Conservation (phyloP, 768 basidiomycete species). For the Boletus huronensis region DNA sequence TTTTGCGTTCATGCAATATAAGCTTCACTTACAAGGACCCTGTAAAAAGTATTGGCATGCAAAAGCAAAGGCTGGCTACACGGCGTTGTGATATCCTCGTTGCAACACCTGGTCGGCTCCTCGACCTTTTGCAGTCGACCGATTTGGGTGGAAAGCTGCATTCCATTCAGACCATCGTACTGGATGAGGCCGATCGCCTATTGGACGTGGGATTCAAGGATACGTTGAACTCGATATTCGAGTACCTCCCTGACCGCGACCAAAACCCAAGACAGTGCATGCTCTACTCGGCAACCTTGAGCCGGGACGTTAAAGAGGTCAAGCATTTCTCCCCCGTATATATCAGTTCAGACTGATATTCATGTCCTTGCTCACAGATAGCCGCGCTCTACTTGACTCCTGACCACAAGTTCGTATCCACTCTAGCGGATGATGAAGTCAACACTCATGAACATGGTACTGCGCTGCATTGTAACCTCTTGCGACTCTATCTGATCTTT, state of each 20-base stretch:
- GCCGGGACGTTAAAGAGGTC: conserved; percentile 59
- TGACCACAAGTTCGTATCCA: conserved; percentile 49
- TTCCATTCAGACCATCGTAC: conserved; percentile 45
- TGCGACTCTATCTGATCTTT: neutral
- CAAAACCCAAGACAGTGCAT: conserved; percentile 60
- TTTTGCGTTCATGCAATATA: neutral
- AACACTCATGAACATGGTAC: conserved; percentile 62
- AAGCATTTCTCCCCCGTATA: conserved; percentile 3
- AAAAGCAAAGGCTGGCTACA: conserved; percentile 27
- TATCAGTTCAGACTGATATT: neutral
- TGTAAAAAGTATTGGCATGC: conserved; percentile 19
- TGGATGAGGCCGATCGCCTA: conserved; percentile 75
- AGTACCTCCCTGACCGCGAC: conserved; percentile 38
- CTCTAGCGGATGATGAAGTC: conserved; percentile 52
- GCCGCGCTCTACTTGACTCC: conserved; percentile 25
- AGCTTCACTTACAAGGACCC: neutral
- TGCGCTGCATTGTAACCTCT: neutral
- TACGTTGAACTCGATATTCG: conserved; percentile 62
- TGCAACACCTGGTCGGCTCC: conserved; percentile 73
- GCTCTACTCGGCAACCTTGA: conserved; percentile 74
- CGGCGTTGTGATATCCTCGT: conserved; percentile 53
- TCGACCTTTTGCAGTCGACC: conserved; percentile 60
- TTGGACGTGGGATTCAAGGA: conserved; percentile 72
- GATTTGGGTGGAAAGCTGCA: conserved; percentile 35
- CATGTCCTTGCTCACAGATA: conserved; percentile 15